Evolutionary conservation across 805 yeast genomes (phyloP).

Genomic region (Zygotorulaspora danielsina): DNA sequence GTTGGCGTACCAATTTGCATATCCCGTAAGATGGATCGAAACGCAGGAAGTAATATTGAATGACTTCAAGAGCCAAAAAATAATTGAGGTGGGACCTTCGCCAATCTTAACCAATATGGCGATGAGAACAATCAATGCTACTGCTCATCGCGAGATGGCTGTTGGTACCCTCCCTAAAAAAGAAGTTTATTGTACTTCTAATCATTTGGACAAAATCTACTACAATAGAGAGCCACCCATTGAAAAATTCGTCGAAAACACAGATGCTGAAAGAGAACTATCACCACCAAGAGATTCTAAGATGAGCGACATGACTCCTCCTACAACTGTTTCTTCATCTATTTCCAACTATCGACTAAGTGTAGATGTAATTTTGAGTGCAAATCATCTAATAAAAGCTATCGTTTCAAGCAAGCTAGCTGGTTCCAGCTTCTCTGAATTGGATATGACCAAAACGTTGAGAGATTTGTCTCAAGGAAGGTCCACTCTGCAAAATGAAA

Average conservation of each 20-base stretch:
- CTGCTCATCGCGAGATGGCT: slow-evolving; percentile 80
- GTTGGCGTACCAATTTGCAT: slow-evolving; percentile 86
- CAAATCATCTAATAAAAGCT: slow-evolving; percentile 15
- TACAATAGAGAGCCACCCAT: slow-evolving; percentile 53
- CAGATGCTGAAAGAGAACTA: not conserved
- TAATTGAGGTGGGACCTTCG: slow-evolving; percentile 88
- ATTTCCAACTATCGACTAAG: not conserved
- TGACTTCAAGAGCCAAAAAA: slow-evolving; percentile 76
- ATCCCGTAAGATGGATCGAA: slow-evolving; percentile 93
- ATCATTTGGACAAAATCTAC: slow-evolving; percentile 79
- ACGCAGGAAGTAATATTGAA: slow-evolving; percentile 84
- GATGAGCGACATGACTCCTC: not conserved
- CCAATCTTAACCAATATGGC: slow-evolving; percentile 93
- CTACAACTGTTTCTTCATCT: not conserved
- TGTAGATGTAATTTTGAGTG: not conserved
- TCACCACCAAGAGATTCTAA: not conserved
- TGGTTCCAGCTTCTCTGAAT: slow-evolving; percentile 16
- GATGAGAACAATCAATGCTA: slow-evolving; percentile 75
- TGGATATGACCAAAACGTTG: slow-evolving; percentile 75
- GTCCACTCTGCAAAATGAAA: slow-evolving; percentile 51
- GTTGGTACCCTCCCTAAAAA: slow-evolving; percentile 55
- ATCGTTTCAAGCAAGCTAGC: slow-evolving; percentile 22
- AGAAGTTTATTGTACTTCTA: slow-evolving; percentile 77
- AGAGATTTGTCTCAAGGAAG: slow-evolving; percentile 94
- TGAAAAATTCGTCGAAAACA: slow-evolving; percentile 21